Base-by-base conservation (phyloP, 129 eudicot genomes). In the Lonicera japonica region DNA sequence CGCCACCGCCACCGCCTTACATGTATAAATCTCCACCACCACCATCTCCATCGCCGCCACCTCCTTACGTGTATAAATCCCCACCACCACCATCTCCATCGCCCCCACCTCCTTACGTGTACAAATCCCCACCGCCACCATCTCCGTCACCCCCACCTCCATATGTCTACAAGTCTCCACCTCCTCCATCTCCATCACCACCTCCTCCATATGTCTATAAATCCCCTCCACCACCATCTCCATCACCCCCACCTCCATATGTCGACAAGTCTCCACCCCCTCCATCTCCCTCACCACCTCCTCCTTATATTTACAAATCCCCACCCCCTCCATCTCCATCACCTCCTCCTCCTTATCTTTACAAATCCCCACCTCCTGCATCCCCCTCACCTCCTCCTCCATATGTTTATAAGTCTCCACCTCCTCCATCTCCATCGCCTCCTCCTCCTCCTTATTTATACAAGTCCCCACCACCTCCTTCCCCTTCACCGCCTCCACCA, bases 381-480 rank as follows among this genome's bases (percentile, higher is more conserved):
- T 5, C 9, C 1, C 15, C 15, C 3, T 15, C 55, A 50, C 55
- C 55, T 14, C 55, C 55, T 11, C 55, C 55, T n/a, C 20, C 55
- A 0, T 50, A 50, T n/a, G 3, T 11, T 3, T 50, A 50, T 9
- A 50, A 50, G 21, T 50, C 55, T 20, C 55, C 55, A 50, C 55
- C 55, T 14, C 55, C 55, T 14, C 55, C 55, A 15, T 5, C 8
- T 3, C 15, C 15, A 3, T 50, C 55, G 2, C 55, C 55, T 3
- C 55, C 55, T 50, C 55, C 36, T n/a, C 55, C 55, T n/a, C 20
- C 55, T 0, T 50, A 50, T n/a, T 15, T 11, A 5, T 50, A 50
- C 21, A 50, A 50, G 21, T 50, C 55, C 55, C 55, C 55, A 50
- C 55, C 55, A 50, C 55, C 55, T 14, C 55, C 55, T 11, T 5